phyloP scores from a whole-genome alignment of 2,329 filamentous ascomycete species.

The Colletotrichum sp. region DNA sequence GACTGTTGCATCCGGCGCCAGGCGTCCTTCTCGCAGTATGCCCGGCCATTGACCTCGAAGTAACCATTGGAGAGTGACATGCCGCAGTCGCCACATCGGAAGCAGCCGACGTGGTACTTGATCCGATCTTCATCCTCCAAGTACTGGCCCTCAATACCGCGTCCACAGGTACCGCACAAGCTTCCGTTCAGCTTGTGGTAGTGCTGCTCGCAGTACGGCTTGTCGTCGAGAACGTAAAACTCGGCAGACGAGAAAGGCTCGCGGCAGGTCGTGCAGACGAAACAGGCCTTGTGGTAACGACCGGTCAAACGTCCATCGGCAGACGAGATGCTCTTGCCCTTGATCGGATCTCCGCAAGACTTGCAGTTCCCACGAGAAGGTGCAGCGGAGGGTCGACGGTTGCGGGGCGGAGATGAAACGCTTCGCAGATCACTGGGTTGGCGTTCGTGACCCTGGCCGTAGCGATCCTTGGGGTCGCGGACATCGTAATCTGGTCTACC shows the following conservation, averaged over 20 bases:
- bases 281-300: slow-evolving; percentile 93
- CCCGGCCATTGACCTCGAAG: slow-evolving; percentile 81
- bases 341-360: slow-evolving; percentile 78
- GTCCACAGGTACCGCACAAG: slow-evolving; percentile 78
- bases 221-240: slow-evolving; percentile 89
- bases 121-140: slow-evolving; percentile 78
- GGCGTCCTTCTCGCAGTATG: slow-evolving; percentile 89
- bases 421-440: slow-evolving; percentile 10
- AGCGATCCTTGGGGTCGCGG: slow-evolving; percentile 17
- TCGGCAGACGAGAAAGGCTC: slow-evolving; percentile 84
- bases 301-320: slow-evolving; percentile 91
- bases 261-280: slow-evolving; percentile 85
- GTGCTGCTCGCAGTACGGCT: slow-evolving; percentile 88
- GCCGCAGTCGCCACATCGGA: slow-evolving; percentile 82
- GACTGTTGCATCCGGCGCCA: slow-evolving; percentile 56
- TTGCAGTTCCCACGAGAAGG: slow-evolving; percentile 78
- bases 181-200: slow-evolving; percentile 93
- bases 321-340: slow-evolving; percentile 91
- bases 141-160: slow-evolving; percentile 92
- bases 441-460: slow-evolving; percentile 7
- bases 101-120: slow-evolving; percentile 89
- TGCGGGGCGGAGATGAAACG: slow-evolving; percentile 27
- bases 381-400: slow-evolving; percentile 27
- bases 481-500: slow-evolving; percentile 24
- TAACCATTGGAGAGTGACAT: slow-evolving; percentile 81